Percentiles rank a stretch among this genome's conserved stretches.
phyloP scores from a whole-genome alignment of 2,329 filamentous ascomycete genomes.

The Septoria petroselini region DNA sequence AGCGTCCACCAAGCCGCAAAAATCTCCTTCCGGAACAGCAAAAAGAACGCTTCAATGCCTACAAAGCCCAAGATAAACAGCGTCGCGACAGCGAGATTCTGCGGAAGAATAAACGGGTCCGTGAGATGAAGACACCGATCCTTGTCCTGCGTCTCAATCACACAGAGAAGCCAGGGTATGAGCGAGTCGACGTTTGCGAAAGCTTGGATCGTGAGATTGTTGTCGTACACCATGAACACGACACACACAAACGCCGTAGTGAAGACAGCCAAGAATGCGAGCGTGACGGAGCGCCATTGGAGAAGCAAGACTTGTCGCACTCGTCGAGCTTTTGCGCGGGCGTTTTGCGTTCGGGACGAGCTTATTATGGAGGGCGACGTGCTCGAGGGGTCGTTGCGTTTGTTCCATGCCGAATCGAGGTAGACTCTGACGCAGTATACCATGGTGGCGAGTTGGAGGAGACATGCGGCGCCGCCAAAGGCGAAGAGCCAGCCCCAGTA shows the following conservation, averaged over 20 bases:
- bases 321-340: constrained; percentile 67
- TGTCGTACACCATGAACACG: constrained; percentile 29
- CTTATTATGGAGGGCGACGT: constrained; percentile 22
- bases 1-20: constrained; percentile 26
- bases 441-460: constrained; percentile 38
- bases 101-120: constrained; percentile 23
- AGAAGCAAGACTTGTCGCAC: constrained; percentile 75
- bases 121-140: constrained; percentile 24
- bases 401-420: constrained; percentile 23
- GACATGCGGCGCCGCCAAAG: constrained; percentile 35
- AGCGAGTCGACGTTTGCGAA: constrained; percentile 26
- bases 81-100: constrained; percentile 26
- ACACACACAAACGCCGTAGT: constrained; percentile 29
- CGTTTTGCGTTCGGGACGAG: constrained; percentile 23
- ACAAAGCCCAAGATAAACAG: constrained; percentile 29
- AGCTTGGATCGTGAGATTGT: constrained; percentile 21
- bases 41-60: constrained; percentile 29
- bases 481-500: constrained; percentile 43
- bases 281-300: constrained; percentile 78
- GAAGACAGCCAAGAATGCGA: constrained; percentile 71
- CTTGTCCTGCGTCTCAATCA: constrained; percentile 26
- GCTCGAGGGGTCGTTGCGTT: constrained; percentile 24
- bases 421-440: constrained; percentile 40
- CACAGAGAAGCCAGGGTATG: constrained; percentile 31
- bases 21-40: constrained; percentile 26